Conservation (phyloP, 1,284 basidiomycete species). For the Amylostereum areolatum region DNA sequence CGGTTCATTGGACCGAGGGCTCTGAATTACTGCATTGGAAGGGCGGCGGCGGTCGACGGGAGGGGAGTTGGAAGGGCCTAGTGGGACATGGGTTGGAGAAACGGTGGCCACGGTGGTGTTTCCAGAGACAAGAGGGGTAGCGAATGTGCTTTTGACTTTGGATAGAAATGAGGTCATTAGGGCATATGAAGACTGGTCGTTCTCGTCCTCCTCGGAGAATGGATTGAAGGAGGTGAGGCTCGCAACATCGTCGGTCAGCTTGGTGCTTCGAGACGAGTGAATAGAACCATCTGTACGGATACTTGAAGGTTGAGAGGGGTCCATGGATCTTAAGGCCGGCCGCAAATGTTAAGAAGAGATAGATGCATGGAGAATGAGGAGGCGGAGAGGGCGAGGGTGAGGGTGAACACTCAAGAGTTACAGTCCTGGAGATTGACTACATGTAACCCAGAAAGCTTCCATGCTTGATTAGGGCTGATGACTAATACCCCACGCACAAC, state of each 20-base stretch:
- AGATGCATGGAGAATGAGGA: no score
- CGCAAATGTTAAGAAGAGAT: no score
- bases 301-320: no score
- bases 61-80: conserved; percentile 19
- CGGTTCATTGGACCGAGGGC: conserved; percentile 39
- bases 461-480: no score
- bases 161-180: conserved; percentile 73
- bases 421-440: no score
- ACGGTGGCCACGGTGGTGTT: conserved; percentile 20
- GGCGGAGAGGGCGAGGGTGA: no score
- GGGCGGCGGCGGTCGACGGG: conserved; percentile 50
- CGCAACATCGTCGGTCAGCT: conserved; percentile 58
- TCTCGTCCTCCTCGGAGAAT: conserved; percentile 81
- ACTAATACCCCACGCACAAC: neutral
- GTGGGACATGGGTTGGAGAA: conserved; percentile 15
- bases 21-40: conserved; percentile 38
- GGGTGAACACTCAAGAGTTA: no score
- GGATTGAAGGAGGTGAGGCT: conserved; percentile 79
- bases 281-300: conserved; percentile 1
- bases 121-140: conserved; percentile 47
- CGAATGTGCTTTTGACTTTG: conserved; percentile 69
- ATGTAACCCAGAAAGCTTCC: no score
- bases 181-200: conserved; percentile 77
- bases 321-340: no score
- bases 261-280: conserved; percentile 38